Conservation (phyloP, 768 basidiomycete genomes). For the Tubosaeta brunneosetosa region DNA sequence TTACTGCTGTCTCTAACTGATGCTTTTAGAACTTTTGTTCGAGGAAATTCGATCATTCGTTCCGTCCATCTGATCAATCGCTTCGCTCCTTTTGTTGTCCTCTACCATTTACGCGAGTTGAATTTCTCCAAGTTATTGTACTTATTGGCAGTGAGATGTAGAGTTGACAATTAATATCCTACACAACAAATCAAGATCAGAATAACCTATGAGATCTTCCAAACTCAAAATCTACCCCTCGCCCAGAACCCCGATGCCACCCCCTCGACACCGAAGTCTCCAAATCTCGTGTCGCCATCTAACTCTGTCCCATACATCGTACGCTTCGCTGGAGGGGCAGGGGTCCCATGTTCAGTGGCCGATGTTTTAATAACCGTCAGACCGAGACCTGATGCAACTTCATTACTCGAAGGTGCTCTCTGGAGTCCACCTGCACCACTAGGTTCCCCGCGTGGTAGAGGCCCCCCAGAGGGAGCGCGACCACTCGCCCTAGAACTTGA, state of each 20-base stretch:
- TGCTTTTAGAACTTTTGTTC: conserved; percentile 56
- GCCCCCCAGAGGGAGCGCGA: conserved; percentile 25
- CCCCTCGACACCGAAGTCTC: conserved; percentile 77
- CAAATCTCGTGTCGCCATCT: conserved; percentile 78
- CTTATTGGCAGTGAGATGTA: background rate
- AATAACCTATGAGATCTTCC: background rate
- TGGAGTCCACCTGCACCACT: conserved; percentile 26
- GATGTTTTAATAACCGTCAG: conserved; percentile 36
- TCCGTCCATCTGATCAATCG: conserved; percentile 47
- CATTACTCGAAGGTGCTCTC: conserved; percentile 39
- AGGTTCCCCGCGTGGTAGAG: conserved; percentile 23
- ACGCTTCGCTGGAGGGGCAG: conserved; percentile 47
- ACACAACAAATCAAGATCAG: conserved; percentile 14
- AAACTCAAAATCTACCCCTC: conserved; percentile 39
- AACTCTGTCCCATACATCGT: conserved; percentile 86
- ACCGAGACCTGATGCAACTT: conserved; percentile 42
- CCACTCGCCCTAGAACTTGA: conserved; percentile 36
- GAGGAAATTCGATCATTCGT: conserved; percentile 78
- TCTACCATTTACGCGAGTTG: background rate
- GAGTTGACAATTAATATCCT: conserved; percentile 13
- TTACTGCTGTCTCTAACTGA: conserved; percentile 6
- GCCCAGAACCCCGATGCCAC: conserved; percentile 72
- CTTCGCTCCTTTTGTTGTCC: background rate
- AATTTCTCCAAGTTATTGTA: background rate
- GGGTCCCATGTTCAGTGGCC: conserved; percentile 37